Evolutionary conservation across 2,329 filamentous ascomycete species (phyloP).

Genomic region (Epichloe coenophiala): DNA sequence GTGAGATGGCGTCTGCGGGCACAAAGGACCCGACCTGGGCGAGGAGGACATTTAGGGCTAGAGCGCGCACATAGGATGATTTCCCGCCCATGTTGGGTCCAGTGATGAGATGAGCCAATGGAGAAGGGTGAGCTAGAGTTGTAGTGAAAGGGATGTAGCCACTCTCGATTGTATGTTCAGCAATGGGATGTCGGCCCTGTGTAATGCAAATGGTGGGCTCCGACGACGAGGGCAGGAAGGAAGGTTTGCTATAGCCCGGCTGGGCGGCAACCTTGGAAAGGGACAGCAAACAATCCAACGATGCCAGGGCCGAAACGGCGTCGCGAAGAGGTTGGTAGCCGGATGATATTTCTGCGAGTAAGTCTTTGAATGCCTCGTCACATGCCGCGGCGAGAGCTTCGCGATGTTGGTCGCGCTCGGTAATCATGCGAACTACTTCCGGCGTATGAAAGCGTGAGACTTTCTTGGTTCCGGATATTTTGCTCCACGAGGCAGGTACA

Average conservation of each 20-base stretch:
- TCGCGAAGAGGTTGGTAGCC: slow-evolving; percentile 86
- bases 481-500: slow-evolving; percentile 87
- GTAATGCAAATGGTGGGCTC: slow-evolving; percentile 48
- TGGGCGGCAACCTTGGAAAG: slow-evolving; percentile 72
- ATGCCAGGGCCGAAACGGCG: slow-evolving; percentile 71
- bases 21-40: slow-evolving; percentile 92
- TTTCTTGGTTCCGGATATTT: slow-evolving; percentile 90
- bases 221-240: slow-evolving; percentile 45
- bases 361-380: slow-evolving; percentile 61
- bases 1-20: slow-evolving; percentile 57
- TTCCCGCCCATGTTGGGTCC: slow-evolving; percentile 99
- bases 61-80: slow-evolving; percentile 88
- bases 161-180: slow-evolving; percentile 76
- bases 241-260: slow-evolving; percentile 77
- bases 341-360: slow-evolving; percentile 62
- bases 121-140: slow-evolving; percentile 48
- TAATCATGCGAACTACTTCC: slow-evolving; percentile 68
- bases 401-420: slow-evolving; percentile 86
- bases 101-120: slow-evolving; percentile 74
- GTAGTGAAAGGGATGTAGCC: slow-evolving; percentile 88
- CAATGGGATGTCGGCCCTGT: slow-evolving; percentile 81
- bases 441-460: slow-evolving; percentile 89
- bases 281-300: slow-evolving; percentile 79
- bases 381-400: slow-evolving; percentile 87
- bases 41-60: slow-evolving; percentile 85